phyloP scores from a whole-genome alignment of 257 asterid genomes.

The Primulina tabacum region DNA sequence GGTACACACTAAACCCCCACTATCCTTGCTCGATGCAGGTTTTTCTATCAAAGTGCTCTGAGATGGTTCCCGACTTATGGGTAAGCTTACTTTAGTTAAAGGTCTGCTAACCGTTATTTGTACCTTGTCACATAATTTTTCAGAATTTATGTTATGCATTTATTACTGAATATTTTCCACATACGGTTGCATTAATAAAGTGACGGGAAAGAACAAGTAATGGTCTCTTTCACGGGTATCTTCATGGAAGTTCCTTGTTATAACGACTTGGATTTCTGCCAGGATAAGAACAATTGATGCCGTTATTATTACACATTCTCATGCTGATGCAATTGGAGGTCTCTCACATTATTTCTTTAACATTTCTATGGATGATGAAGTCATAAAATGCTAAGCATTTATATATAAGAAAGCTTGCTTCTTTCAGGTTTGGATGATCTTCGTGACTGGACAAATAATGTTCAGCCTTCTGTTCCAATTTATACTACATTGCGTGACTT shows the following conservation, averaged over 20 bases:
- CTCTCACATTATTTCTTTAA: conserved; percentile 46
- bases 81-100: conserved; percentile 46
- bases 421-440: conserved; percentile 93
- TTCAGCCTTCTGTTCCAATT: conserved; percentile 80
- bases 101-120: conserved; percentile 13
- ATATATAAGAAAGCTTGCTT: conserved; percentile 5
- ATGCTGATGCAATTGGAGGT: conserved; percentile 99
- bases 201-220: not conserved
- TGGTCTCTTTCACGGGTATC: not conserved
- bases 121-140: not conserved
- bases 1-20: conserved; percentile 27
- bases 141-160: not conserved
- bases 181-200: not conserved
- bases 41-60: conserved; percentile 97
- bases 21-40: conserved; percentile 55
- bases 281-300: conserved; percentile 97
- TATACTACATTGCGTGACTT: conserved; percentile 89
- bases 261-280: conserved; percentile 61
- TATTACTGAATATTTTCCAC: not conserved
- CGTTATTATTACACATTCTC: conserved; percentile 97
- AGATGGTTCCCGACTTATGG: conserved; percentile 93
- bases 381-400: conserved; percentile 15
- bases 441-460: conserved; percentile 98
- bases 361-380: conserved; percentile 31
- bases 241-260: conserved; percentile 34